Evolutionary conservation across 2,329 filamentous ascomycete genomes (phyloP), one percentile per base, ranked within the genome.

Genomic region (Epichloe brachyelytri): DNA sequence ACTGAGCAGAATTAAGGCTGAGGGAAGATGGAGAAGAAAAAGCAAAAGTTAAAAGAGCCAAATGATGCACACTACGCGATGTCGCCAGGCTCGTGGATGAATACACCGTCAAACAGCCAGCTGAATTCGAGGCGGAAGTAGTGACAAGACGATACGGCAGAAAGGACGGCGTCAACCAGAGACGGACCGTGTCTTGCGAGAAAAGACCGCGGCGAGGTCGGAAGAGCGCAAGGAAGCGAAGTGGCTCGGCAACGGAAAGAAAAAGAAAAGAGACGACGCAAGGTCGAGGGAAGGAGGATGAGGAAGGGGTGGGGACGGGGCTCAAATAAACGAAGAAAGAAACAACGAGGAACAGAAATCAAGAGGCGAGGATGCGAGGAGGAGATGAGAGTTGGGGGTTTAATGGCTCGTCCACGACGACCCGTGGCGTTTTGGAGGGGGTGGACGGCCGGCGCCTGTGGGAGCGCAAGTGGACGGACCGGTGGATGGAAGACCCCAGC

Each of bases 271-370:
- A 55, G 46, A 53, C 48, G 58, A 56, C 53, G 51, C 53, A 55
- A 59, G 60, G 60, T 60, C 60, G 57, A 61, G 60, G 60, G 60
- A 63, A 63, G 56, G 63, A 61, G 65, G 60, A 63, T 57, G 57
- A 59, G 58, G 56, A 56, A 55, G 54, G 55, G 55, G 38, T 50
- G 56, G 58, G 57, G 54, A 20, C 17, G 11, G 26, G 45, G 34
- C 45, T 37, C 55, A 59, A 60, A 56, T 56, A 58, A 55, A 60
- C 56, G 46, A 38, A 50, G 51, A 48, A 50, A 46, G 51, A 46
- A 50, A 51, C 48, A 46, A 49, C 34, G 34, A 41, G 40, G 43
- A 54, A 50, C 53, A 43, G 53, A 51, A 56, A 53, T 52, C 48
- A 53, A 51, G 46, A 49, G 52, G 49, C 49, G 45, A 53, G 51